phyloP scores from a whole-genome alignment of 805 yeast species.

The Nakazawaea holstii region DNA sequence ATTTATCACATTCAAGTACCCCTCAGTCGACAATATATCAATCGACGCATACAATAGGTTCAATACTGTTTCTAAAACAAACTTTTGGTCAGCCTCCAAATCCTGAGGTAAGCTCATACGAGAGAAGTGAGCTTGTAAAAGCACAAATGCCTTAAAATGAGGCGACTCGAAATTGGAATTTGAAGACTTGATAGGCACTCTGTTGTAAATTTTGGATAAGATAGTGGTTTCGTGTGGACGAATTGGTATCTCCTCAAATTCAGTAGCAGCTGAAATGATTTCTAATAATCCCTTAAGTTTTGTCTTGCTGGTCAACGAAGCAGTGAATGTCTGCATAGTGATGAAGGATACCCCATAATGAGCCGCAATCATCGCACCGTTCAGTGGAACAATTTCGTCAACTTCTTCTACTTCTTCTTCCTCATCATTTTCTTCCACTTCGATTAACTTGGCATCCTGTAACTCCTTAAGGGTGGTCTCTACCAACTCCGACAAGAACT shows the following conservation, averaged over 20 bases:
- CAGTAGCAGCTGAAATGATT: constrained; percentile 60
- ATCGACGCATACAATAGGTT: constrained; percentile 59
- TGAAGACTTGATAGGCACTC: constrained; percentile 56
- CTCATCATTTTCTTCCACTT: constrained; percentile 38
- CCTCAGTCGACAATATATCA: constrained; percentile 77
- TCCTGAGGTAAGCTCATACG: constrained; percentile 60
- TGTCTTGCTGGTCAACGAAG: constrained; percentile 47
- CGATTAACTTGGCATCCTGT: constrained; percentile 54
- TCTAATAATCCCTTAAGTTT: constrained; percentile 60
- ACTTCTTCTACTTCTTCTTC: constrained; percentile 31
- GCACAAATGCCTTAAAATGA: constrained; percentile 61
- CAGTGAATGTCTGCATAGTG: constrained; percentile 59
- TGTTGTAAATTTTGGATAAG: constrained; percentile 46
- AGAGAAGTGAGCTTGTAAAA: constrained; percentile 79
- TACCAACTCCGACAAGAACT: constrained; percentile 76
- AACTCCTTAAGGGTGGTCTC: constrained; percentile 68
- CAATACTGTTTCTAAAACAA: constrained; percentile 44
- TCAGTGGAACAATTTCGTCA: constrained; percentile 50
- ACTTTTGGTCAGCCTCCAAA: constrained; percentile 48
- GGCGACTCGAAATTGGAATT: constrained; percentile 40
- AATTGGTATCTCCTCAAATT: constrained; percentile 61
- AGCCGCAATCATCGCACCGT: constrained; percentile 70
- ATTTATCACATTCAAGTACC: constrained; percentile 66
- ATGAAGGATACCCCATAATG: constrained; percentile 61
- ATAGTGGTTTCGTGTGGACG: constrained; percentile 52